Base-by-base conservation (phyloP, 2,329 filamentous ascomycete species). In the Exophiala phaeomuriformis region DNA sequence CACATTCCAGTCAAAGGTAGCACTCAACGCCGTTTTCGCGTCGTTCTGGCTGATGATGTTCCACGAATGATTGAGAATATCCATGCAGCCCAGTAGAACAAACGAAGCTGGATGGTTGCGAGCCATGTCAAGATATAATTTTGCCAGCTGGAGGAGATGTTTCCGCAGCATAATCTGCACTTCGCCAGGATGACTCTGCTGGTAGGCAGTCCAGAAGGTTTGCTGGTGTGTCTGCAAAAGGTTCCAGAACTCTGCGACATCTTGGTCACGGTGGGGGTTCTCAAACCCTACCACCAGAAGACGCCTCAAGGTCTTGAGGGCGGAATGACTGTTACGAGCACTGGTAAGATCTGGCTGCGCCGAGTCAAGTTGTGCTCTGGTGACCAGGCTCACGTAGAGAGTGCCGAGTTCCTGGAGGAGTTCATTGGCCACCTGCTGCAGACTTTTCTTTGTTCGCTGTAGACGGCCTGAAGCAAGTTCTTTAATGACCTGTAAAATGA, bases 91-190 rank as follows among this genome's bases (percentile, higher is more conserved):
- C 4, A 98, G 77, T 8, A 88, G 76, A 0, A 85, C 83, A 68
- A 96, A 97, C 51, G 89, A 87, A 2, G 86, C 84, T 1, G 90
- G 83, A 67, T 95, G 90, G 3, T 77, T 73, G 47, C 82, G 81
- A 1, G 88, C 83, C 84, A 97, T 91, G 52, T 89, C 84, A 37
- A 94, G 77, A 67, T 97, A 93, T 2, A 98, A 75, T 69, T 97
- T 98, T 2, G 90, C 84, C 47, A 97, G 84, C 66, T 97, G 90
- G 40, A 96, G 72, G 1, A 95, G 75, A 66, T 96, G 90, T 66
- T 90, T 94, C 60, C 87, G 86, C n/a, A 95, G 73, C 28, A 85
- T 66, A 35, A 78, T 79, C 80, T 79, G 28, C 82, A 77, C 3
- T 72, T 69, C 3, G 71, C 39, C 76, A 3, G 56, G 37, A 4